Percentiles rank a stretch among this genome's conserved stretches.
phyloP scores from a whole-genome alignment of 129 eudicot genomes.

The Flaveria trinervia region DNA sequence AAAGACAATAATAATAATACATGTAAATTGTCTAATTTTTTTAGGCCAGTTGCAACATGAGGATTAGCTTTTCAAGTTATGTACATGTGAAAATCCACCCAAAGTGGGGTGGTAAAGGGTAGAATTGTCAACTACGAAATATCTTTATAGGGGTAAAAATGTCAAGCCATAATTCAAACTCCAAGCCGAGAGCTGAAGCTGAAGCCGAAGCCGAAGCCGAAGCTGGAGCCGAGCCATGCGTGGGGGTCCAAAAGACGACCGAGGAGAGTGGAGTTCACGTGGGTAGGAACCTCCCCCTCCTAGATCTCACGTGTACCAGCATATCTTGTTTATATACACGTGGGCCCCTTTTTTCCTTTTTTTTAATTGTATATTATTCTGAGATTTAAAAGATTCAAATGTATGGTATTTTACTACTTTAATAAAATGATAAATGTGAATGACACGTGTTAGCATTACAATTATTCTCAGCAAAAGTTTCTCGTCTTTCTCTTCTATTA shows the following conservation, averaged over 20 bases:
- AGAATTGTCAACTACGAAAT: slow-evolving; percentile 25
- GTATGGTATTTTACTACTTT: too few species aligned
- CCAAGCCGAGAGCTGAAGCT: not conserved
- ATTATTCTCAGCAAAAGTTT: too few species aligned
- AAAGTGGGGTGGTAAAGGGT: slow-evolving; percentile 23
- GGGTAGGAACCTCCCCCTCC: slow-evolving; percentile 48
- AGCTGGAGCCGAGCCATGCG: slow-evolving; percentile 18
- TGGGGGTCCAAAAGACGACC: slow-evolving; percentile 32
- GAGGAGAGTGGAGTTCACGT: slow-evolving; percentile 58
- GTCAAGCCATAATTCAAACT: slow-evolving; percentile 11
- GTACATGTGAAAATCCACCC: slow-evolving; percentile 36
- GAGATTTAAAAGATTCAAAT: slow-evolving; percentile 5
- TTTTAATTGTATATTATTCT: not conserved
- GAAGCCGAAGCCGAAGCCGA: too few species aligned
- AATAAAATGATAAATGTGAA: too few species aligned
- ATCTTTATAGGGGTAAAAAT: slow-evolving; percentile 22
- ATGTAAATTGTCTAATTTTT: not conserved
- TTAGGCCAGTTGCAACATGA: slow-evolving; percentile 23
- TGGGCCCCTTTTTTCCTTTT: slow-evolving; percentile 33
- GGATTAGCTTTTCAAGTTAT: slow-evolving; percentile 28
- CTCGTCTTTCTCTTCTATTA: too few species aligned
- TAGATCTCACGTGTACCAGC: slow-evolving; percentile 64
- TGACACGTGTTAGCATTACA: too few species aligned
- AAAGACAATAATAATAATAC: slow-evolving; percentile 12
- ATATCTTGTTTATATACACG: slow-evolving; percentile 57